Evolutionary conservation across 2,329 filamentous ascomycete species (phyloP).

Genomic region (Tolypocladium tropicale): DNA sequence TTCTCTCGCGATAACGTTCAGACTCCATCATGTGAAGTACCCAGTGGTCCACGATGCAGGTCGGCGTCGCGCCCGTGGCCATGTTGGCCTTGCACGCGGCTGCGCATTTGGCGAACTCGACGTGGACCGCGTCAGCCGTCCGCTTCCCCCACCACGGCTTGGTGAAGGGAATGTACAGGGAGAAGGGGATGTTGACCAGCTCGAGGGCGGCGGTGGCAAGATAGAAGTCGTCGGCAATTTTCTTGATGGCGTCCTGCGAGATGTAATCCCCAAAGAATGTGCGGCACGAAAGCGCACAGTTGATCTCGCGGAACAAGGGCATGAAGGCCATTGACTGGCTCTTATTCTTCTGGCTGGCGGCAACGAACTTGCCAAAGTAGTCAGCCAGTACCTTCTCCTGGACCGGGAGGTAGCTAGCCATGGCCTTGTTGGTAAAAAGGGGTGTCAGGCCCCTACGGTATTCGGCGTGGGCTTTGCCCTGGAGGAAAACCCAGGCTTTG

Average conservation of each 20-base stretch:
- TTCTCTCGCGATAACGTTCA: conserved; percentile 50
- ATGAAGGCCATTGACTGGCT: conserved; percentile 58
- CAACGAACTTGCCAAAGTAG: conserved; percentile 60
- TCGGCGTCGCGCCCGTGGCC: conserved; percentile 55
- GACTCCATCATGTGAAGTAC: conserved; percentile 65
- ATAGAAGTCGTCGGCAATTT: conserved; percentile 71
- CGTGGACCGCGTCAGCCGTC: conserved; percentile 58
- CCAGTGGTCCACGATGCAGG: conserved; percentile 72
- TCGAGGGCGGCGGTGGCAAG: conserved; percentile 68
- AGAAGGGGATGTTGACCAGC: conserved; percentile 63
- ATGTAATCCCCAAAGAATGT: conserved; percentile 78
- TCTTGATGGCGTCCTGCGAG: conserved; percentile 58
- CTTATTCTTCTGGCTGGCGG: conserved; percentile 40
- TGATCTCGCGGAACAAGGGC: conserved; percentile 63
- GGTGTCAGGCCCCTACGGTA: conserved; percentile 66
- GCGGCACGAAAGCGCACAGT: conserved; percentile 67
- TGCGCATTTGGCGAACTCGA: conserved; percentile 61
- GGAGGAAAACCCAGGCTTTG: conserved; percentile 69
- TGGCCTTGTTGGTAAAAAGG: conserved; percentile 63
- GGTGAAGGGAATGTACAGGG: conserved; percentile 63
- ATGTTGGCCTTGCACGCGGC: conserved; percentile 63
- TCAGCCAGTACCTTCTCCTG: conserved; percentile 63
- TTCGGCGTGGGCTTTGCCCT: conserved; percentile 66
- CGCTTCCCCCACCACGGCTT: conserved; percentile 72
- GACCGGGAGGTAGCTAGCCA: conserved; percentile 60